Percentiles rank a stretch among this genome's conserved stretches.
Evolutionary conservation across 78 protist species (phyloP).

Genomic region (Paulinella micropora): DNA sequence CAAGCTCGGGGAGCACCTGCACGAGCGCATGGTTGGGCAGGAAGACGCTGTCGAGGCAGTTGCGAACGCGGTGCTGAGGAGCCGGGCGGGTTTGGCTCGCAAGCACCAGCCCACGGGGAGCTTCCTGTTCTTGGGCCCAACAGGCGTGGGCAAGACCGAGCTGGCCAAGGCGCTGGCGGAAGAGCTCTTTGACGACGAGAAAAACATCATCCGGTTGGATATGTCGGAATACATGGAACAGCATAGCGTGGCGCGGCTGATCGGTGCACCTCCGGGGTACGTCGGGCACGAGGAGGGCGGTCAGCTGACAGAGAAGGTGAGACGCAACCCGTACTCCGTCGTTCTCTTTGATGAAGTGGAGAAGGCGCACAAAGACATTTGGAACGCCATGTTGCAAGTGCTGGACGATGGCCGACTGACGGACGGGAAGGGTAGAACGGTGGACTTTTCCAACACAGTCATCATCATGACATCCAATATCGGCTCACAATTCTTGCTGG

Average conservation of each 20-base stretch:
- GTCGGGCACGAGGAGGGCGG: constrained; percentile 97
- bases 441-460: constrained; percentile 78
- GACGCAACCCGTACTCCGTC: constrained; percentile 83
- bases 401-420: constrained; percentile 95
- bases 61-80: constrained; percentile 67
- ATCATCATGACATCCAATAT: constrained; percentile 82
- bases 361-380: constrained; percentile 79
- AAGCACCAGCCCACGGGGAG: constrained; percentile 69
- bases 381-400: constrained; percentile 72
- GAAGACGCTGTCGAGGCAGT: constrained; percentile 84
- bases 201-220: constrained; percentile 80
- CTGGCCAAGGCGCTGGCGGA: constrained; percentile 63
- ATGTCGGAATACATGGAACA: constrained; percentile 92
- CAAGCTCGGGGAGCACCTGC: constrained; percentile 37
- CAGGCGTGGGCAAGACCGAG: constrained; percentile 92
- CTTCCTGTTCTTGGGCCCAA: constrained; percentile 62
- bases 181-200: constrained; percentile 80
- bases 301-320: constrained; percentile 91
- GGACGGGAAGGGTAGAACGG: constrained; percentile 81
- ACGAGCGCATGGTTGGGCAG: constrained; percentile 87
- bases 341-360: constrained; percentile 95
- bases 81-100: constrained; percentile 76
- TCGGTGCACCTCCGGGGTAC: constrained; percentile 98
- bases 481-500: constrained; percentile 32
- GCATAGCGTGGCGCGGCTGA: constrained; percentile 75